phyloP scores from a whole-genome alignment of 495 filamentous ascomycete species.

The Poronia punctata region DNA sequence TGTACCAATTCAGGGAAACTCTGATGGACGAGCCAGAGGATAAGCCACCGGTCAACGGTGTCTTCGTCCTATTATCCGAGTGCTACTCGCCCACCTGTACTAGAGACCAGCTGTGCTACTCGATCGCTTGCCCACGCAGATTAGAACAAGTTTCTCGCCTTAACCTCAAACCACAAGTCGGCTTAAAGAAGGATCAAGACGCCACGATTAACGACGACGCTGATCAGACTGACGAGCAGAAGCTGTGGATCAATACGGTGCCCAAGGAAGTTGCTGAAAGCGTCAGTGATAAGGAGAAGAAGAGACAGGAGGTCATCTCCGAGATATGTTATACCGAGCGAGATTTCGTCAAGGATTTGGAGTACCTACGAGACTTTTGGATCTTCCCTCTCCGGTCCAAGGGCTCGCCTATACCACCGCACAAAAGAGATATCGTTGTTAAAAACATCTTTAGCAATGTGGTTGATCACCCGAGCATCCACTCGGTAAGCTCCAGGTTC shows the following conservation, averaged over 20 bases:
- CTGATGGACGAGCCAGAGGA: conserved; percentile 76
- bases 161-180: conserved; percentile 86
- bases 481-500: conserved; percentile 79
- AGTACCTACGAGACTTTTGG: conserved; percentile 98
- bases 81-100: conserved; percentile 99
- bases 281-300: conserved; percentile 86
- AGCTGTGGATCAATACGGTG: conserved; percentile 98
- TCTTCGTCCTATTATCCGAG: conserved; percentile 92
- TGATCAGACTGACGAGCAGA: conserved; percentile 89
- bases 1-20: conserved; percentile 95
- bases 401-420: conserved; percentile 79
- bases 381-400: conserved; percentile 78
- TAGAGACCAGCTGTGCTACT: conserved; percentile 90
- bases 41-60: conserved; percentile 78
- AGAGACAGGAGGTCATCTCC: conserved; percentile 95
- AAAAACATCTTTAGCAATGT: conserved; percentile 93
- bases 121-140: conserved; percentile 91
- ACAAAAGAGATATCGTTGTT: conserved; percentile 82
- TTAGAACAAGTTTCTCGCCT: conserved; percentile 91
- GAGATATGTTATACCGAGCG: conserved; percentile 98
- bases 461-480: conserved; percentile 69
- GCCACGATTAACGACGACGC: conserved; percentile 67
- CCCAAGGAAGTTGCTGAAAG: conserved; percentile 88
- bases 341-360: conserved; percentile 98
- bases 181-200: conserved; percentile 74